These are phyloP conservation scores for Linnemannia schmuckeri DNA, from an alignment of 192 early-diverging fungal species.

Conservation along the genomic window DNA sequence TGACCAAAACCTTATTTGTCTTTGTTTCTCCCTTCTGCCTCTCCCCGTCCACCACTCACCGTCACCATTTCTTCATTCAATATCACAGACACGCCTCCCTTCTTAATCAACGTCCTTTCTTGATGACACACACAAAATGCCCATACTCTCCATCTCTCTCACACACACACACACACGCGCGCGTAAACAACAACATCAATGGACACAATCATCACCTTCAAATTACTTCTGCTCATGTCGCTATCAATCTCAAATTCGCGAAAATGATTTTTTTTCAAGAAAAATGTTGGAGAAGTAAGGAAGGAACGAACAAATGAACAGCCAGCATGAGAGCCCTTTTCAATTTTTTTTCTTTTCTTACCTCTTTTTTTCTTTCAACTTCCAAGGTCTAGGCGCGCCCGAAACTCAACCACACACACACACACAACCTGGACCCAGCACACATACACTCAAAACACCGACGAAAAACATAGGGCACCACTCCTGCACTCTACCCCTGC, in stretches of 20 bases:
- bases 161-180: background rate
- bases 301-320: conserved; percentile 7
- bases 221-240: background rate
- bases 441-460: background rate
- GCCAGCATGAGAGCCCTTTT: conserved; percentile 9
- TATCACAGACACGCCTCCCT: background rate
- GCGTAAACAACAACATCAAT: background rate
- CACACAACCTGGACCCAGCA: background rate
- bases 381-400: background rate
- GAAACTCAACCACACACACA: background rate
- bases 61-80: background rate
- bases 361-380: background rate
- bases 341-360: background rate
- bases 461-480: background rate
- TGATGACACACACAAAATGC: background rate
- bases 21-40: background rate
- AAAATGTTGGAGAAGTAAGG: background rate
- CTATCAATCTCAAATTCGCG: background rate
- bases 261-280: background rate
- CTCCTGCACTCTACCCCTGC: background rate
- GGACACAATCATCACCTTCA: background rate
- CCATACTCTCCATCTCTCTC: background rate
- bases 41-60: background rate
- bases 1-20: background rate
- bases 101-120: background rate